Conservation (phyloP, 139 green algal species). For the Chlorella sp. region DNA sequence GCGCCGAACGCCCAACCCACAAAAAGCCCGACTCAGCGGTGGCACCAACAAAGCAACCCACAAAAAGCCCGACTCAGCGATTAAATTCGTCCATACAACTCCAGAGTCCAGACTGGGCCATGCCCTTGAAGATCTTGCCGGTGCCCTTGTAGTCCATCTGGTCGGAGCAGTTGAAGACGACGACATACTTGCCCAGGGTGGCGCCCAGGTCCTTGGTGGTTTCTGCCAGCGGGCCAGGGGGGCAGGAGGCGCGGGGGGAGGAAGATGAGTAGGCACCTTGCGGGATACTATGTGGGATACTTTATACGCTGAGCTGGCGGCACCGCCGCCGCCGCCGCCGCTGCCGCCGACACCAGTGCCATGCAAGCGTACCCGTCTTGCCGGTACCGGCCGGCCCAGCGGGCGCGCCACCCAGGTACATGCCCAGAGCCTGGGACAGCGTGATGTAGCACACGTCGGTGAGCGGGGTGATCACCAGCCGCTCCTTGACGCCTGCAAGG, state of each 20-base stretch:
- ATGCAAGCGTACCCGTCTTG: slow-evolving; percentile 73
- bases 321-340: not conserved
- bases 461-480: slow-evolving; percentile 95
- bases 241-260: not conserved
- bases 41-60: no score
- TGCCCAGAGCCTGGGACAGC: slow-evolving; percentile 92
- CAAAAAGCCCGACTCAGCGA: not conserved
- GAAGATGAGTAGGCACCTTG: not conserved
- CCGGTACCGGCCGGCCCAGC: slow-evolving; percentile 93
- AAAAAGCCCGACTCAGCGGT: no score
- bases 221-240: slow-evolving; percentile 54
- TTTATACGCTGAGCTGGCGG: not conserved
- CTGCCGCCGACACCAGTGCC: not conserved
- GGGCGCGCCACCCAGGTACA: slow-evolving; percentile 94
- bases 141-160: slow-evolving; percentile 97
- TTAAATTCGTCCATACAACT: slow-evolving; percentile 92
- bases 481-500: slow-evolving; percentile 88
- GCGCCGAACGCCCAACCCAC: no score
- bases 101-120: slow-evolving; percentile 94
- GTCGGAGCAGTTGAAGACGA: slow-evolving; percentile 99
- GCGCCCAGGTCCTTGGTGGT: slow-evolving; percentile 96
- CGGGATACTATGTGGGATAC: no score
- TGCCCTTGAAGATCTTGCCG: slow-evolving; percentile 98
- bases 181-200: slow-evolving; percentile 97
- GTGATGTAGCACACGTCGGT: slow-evolving; percentile 98